These are phyloP conservation scores for Penicillium pancosmium DNA, from an alignment of 495 filamentous ascomycete species.

Conservation along the genomic window DNA sequence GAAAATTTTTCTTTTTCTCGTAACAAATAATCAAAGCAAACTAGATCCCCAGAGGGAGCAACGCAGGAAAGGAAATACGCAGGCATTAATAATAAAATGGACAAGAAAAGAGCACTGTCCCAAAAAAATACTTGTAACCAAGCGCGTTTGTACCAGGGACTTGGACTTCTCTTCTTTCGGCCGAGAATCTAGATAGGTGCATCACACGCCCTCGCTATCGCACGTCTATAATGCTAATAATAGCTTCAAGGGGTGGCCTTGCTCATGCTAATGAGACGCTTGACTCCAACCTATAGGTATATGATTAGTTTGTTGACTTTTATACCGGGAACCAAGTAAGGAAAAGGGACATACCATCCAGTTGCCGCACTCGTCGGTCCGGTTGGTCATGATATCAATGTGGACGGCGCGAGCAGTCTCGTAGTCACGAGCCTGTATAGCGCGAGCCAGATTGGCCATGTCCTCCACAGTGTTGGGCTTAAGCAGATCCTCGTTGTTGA, in stretches of 20 bases:
- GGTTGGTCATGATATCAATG: slow-evolving; percentile 78
- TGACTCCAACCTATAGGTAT: slow-evolving; percentile 74
- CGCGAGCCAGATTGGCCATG: slow-evolving; percentile 66
- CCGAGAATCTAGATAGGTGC: slow-evolving; percentile 4
- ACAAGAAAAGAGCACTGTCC: slow-evolving; percentile 21
- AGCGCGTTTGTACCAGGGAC: slow-evolving; percentile 19
- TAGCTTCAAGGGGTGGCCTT: slow-evolving; percentile 62
- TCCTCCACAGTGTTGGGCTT: slow-evolving; percentile 77
- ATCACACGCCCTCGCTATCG: not conserved
- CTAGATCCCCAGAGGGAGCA: slow-evolving; percentile 16
- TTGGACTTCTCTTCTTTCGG: slow-evolving; percentile 11
- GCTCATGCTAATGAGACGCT: slow-evolving; percentile 90
- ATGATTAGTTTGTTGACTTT: slow-evolving; percentile 16
- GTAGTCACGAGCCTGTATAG: slow-evolving; percentile 72
- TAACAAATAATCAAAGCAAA: slow-evolving; percentile 22
- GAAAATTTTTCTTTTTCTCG: slow-evolving; percentile 24
- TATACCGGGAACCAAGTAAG: not conserved
- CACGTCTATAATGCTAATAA: slow-evolving; percentile 3
- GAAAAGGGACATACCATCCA: slow-evolving; percentile 81
- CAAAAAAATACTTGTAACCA: slow-evolving; percentile 12
- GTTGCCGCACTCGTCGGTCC: slow-evolving; percentile 81
- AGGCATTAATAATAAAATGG: slow-evolving; percentile 33
- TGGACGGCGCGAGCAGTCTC: slow-evolving; percentile 75
- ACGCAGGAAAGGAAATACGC: slow-evolving; percentile 22
- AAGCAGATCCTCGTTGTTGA: slow-evolving; percentile 92